These are phyloP conservation scores for Chloris gayana DNA, from an alignment of 176 grass and related monocot species.

Conservation along the genomic window DNA sequence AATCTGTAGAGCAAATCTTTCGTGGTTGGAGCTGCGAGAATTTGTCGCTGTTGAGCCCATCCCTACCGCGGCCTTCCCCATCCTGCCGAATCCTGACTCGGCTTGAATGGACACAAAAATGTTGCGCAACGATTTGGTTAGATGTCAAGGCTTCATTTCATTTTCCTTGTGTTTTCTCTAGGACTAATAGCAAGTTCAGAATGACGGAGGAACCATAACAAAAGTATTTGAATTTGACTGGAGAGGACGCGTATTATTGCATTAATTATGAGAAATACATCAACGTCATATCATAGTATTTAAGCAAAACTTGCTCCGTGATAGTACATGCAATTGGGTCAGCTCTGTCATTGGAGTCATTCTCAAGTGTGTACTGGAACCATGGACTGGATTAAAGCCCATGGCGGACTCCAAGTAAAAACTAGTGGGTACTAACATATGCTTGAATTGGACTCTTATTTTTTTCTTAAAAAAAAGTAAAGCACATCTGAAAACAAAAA, in stretches of 20 bases:
- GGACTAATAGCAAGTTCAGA: neutral
- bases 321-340: neutral
- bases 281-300: neutral
- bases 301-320: neutral
- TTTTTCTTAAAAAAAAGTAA: too few species aligned
- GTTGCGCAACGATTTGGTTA: conserved; percentile 21
- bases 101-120: neutral
- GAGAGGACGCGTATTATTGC: too few species aligned
- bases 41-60: conserved; percentile 28
- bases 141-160: neutral
- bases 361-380: neutral
- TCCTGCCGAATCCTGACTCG: conserved; percentile 1
- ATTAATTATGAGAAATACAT: too few species aligned
- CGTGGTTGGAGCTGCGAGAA: neutral
- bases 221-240: neutral
- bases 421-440: too few species aligned
- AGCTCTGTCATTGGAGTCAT: neutral
- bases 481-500: too few species aligned
- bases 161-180: neutral
- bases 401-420: too few species aligned
- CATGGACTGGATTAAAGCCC: neutral
- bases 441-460: too few species aligned
- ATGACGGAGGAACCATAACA: neutral
- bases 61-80: neutral
- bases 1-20: neutral